Evolutionary conservation across 192 early-diverging fungal genomes (phyloP), one percentile per base, ranked within the genome.

Genomic region (Coemansia sp.): DNA sequence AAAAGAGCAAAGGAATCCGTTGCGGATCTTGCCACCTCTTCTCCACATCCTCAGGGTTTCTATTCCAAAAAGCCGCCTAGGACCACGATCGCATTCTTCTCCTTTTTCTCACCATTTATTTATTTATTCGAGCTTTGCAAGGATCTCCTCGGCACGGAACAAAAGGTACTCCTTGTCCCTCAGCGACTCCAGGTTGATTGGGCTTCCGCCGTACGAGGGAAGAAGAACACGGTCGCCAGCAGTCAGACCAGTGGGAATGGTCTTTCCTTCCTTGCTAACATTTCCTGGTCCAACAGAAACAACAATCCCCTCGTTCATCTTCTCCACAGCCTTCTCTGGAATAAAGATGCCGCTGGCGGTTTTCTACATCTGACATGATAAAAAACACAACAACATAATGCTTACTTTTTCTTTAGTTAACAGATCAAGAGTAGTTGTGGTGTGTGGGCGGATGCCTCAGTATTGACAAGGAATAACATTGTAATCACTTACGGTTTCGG

Each of bases 241-340:
- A 66, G 91, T 86, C 69, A 98, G 86, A 65, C 92, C 86, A 11
- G 92, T 75, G 56, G 96, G 88, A 63, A 92, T 86, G 63, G 89
- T 72, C 74, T 88, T 91, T 47, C 95, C 95, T 41, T 94, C 91
- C 75, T 95, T 94, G 79, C 87, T 90, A 45, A 94, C 69, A 52
- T 88, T 84, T 63, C 98, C 98, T 68, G 94, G 94, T 48, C 98
- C 98, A 38, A 93, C 91, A 37, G 95, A 91, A 68, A 99, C 84
- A 56, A 99, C 96, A 65, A 94, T 67, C 52, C 92, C 98, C 85
- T 99, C 97, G 86, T 99, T 98, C 47, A 96, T 83, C 58, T 91
- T 85, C 86, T 99, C 97, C 71, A 96, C 92, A n/a, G 96, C 92
- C 87, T 97, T 98, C 83, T 99, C 96, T 47, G 98, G 98, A 49